Percentiles rank a stretch among this genome's conserved stretches.
These are phyloP conservation scores for Cercospora brassicicola DNA, from an alignment of 2,329 filamentous ascomycete species.

Conservation along the genomic window DNA sequence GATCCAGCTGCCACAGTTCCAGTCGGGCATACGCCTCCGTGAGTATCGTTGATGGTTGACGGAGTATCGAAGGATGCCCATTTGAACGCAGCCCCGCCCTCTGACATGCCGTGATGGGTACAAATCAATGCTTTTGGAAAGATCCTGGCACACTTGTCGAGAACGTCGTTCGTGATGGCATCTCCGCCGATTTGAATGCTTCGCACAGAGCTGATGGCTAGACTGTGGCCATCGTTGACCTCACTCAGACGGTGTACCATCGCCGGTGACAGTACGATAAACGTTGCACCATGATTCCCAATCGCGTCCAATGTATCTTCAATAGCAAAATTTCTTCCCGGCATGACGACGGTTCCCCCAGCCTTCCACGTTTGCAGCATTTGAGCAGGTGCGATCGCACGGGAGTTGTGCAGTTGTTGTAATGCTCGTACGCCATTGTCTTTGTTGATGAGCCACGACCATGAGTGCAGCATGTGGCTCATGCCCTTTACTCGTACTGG, in stretches of 20 bases:
- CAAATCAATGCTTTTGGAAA: background rate
- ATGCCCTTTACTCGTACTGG: background rate
- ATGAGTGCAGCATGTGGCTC: background rate
- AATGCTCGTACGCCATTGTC: background rate
- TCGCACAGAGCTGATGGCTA: background rate
- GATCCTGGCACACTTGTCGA: background rate
- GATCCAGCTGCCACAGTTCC: background rate
- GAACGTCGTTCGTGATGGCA: background rate
- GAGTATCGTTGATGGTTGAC: background rate
- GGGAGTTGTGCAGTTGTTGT: background rate
- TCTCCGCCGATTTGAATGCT: background rate
- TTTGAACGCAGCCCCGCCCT: background rate
- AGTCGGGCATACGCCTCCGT: background rate
- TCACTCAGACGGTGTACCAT: background rate
- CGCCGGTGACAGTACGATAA: background rate
- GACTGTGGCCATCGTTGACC: background rate
- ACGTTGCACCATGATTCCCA: background rate
- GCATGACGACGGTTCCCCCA: background rate
- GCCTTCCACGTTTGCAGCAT: background rate
- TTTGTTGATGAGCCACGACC: background rate
- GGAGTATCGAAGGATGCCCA: background rate
- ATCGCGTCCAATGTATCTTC: background rate
- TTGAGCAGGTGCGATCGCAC: background rate
- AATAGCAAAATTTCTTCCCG: background rate
- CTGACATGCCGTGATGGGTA: background rate